These are phyloP conservation scores for Hansenula lynferdii DNA, from an alignment of 1,139 yeast species.

Conservation along the genomic window DNA sequence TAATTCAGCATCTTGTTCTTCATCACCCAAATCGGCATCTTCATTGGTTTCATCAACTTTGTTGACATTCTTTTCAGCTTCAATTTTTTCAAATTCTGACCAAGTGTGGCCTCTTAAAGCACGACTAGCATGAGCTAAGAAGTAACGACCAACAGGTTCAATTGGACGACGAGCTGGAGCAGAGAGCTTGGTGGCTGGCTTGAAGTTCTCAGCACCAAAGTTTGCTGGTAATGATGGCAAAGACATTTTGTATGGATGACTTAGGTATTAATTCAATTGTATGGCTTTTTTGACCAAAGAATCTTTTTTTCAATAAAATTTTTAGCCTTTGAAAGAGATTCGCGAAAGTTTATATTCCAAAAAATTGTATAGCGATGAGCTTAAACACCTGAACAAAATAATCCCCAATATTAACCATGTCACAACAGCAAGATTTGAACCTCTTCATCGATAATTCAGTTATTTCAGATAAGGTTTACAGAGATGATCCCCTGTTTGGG, in stretches of 20 bases:
- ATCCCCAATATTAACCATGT: conserved; percentile 1
- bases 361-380: conserved; percentile 1
- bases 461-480: conserved; percentile 27
- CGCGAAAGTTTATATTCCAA: background rate
- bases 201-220: conserved; percentile 45
- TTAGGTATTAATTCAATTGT: too few relatives aligned
- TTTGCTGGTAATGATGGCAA: conserved; percentile 33
- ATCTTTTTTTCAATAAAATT: background rate
- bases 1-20: conserved; percentile 62
- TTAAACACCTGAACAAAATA: background rate
- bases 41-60: conserved; percentile 64
- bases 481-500: conserved; percentile 31
- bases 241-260: conserved; percentile 26
- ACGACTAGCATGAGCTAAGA: conserved; percentile 96
- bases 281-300: too few relatives aligned
- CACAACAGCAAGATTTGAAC: conserved; percentile 56
- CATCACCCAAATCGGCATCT: conserved; percentile 74
- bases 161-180: conserved; percentile 79
- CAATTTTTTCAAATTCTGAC: conserved; percentile 94
- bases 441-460: conserved; percentile 52
- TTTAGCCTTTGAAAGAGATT: background rate
- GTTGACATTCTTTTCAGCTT: conserved; percentile 86
- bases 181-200: conserved; percentile 47
- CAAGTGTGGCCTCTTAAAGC: conserved; percentile 96
- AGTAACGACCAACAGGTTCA: conserved; percentile 96